Percentiles rank a stretch among this genome's conserved stretches.
Evolutionary conservation across 306 rosid genomes (phyloP).

Genomic region (Glycine latifolia): DNA sequence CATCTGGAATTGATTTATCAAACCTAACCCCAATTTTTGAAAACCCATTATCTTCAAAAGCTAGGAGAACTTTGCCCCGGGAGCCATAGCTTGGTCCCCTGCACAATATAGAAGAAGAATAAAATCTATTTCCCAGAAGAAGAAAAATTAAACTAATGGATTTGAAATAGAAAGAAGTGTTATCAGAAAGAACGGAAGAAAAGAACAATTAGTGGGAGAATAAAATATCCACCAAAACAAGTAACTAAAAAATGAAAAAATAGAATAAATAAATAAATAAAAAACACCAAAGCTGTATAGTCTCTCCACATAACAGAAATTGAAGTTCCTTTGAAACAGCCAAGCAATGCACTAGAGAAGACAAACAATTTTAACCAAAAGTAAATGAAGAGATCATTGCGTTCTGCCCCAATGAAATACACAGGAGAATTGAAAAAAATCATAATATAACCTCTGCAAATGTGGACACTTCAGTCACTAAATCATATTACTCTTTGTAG

Average conservation of each 20-base stretch:
- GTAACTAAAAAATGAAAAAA: constrained; percentile 10
- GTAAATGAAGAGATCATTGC: background rate
- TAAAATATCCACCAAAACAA: constrained; percentile 17
- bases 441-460: constrained; percentile 22
- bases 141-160: background rate
- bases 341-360: constrained; percentile 14
- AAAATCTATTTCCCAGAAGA: background rate
- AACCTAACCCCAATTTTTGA: constrained; percentile 96
- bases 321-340: background rate
- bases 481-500: background rate
- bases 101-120: constrained; percentile 39
- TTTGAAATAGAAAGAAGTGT: constrained; percentile 10
- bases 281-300: constrained; percentile 19
- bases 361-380: constrained; percentile 7
- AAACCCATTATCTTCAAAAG: constrained; percentile 86
- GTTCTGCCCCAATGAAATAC: background rate
- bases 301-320: constrained; percentile 12
- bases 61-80: constrained; percentile 85
- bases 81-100: constrained; percentile 93
- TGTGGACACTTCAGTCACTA: constrained; percentile 4
- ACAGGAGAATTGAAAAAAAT: constrained; percentile 2
- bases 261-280: background rate
- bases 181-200: background rate
- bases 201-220: background rate
- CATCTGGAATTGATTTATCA: constrained; percentile 89